Conservation (phyloP, 139 green algal species). For the Pleodorina starrii region DNA sequence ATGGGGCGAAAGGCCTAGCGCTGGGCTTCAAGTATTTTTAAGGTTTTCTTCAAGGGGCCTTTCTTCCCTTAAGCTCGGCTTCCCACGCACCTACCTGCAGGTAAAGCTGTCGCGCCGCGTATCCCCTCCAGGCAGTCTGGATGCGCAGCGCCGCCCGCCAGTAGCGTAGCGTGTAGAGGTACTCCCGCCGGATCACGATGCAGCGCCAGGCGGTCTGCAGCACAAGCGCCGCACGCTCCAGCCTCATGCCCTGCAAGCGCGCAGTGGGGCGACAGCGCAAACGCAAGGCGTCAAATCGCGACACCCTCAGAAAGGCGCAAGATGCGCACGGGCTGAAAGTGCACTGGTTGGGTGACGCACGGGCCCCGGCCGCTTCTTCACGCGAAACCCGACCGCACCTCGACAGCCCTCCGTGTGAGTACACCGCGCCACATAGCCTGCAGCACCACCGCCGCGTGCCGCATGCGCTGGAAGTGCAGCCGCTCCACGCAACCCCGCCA, state of each 20-base stretch:
- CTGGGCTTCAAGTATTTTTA: no score
- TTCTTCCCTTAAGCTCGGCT: no score
- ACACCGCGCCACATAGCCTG: slow-evolving; percentile 73
- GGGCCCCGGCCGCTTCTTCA: no score
- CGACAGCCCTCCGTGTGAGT: slow-evolving; percentile 49
- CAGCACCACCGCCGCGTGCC: slow-evolving; percentile 1
- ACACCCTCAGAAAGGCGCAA: no score
- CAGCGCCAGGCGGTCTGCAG: slow-evolving; percentile 44
- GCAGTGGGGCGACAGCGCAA: no score
- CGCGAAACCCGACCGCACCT: slow-evolving; percentile 10
- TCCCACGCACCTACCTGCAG: neutral
- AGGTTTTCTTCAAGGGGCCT: no score
- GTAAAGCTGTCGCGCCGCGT: slow-evolving; percentile 21
- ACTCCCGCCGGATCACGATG: slow-evolving; percentile 3
- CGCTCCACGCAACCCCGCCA: slow-evolving; percentile 17
- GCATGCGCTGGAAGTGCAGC: neutral
- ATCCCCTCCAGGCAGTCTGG: slow-evolving; percentile 20
- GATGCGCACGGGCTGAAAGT: no score
- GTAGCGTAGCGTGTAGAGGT: slow-evolving; percentile 8
- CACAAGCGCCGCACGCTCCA: slow-evolving; percentile 26
- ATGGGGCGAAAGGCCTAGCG: neutral
- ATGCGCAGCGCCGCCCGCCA: slow-evolving; percentile 29
- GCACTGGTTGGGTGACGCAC: no score
- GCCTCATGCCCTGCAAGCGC: neutral
- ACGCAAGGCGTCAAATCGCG: no score